Evolutionary conservation across 768 basidiomycete species (phyloP).

Genomic region (Leccinum disarticulatum): DNA sequence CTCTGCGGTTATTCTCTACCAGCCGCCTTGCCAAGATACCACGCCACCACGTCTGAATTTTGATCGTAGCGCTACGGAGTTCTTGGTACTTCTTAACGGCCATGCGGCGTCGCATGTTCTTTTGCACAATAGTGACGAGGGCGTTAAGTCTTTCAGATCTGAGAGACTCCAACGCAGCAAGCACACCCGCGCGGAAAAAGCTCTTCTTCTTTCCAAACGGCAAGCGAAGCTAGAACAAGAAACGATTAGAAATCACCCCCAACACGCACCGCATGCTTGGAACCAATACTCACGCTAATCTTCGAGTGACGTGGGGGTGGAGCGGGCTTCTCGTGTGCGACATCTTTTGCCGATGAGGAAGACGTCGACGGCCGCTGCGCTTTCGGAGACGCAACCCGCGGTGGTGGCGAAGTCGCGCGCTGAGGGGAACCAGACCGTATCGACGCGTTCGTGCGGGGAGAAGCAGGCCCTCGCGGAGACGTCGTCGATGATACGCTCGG

Average conservation of each 20-base stretch:
- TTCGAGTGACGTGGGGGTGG: constrained; percentile 64
- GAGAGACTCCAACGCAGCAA: constrained; percentile 89
- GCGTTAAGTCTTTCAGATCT: constrained; percentile 85
- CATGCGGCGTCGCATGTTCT: constrained; percentile 90
- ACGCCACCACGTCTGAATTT: constrained; percentile 93
- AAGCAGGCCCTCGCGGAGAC: constrained; percentile 38
- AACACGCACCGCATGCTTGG: constrained; percentile 1
- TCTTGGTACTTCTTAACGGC: constrained; percentile 77
- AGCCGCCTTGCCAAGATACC: constrained; percentile 75
- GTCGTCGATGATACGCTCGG: constrained; percentile 41
- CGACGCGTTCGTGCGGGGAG: constrained; percentile 30
- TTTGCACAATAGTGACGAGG: constrained; percentile 94
- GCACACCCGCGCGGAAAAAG: constrained; percentile 99
- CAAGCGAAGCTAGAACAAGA: constrained; percentile 55
- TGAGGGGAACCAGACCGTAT: constrained; percentile 43
- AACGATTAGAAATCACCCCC: constrained; percentile 8
- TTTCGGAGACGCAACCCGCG: constrained; percentile 55
- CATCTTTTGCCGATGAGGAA: constrained; percentile 54
- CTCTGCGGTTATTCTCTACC: constrained; percentile 67
- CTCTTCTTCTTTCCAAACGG: constrained; percentile 81
- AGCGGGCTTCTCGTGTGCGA: constrained; percentile 52
- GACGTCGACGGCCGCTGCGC: constrained; percentile 56
- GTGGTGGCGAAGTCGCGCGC: constrained; percentile 46
- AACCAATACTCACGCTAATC: constrained; percentile 60
- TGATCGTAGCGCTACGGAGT: constrained; percentile 72